Conservation (phyloP, 148 eudicot genomes). For the Chenopodium suecicum region DNA sequence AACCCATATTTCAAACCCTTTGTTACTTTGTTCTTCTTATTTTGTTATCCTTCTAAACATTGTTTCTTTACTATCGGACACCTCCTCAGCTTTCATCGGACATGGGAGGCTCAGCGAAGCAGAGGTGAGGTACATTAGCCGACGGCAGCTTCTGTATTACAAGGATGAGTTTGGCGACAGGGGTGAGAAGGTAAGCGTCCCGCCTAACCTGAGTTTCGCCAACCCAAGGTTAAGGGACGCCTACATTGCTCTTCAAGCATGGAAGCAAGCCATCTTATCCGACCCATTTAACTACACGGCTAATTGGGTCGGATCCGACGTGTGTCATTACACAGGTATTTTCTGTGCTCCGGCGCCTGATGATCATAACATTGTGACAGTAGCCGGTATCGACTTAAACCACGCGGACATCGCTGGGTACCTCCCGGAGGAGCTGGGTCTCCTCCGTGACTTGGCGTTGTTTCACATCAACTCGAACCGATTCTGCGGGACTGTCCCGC, state of each 20-base stretch:
- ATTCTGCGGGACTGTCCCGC: conserved; percentile 76
- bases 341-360: conserved; percentile 77
- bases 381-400: conserved; percentile 81
- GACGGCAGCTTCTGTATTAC: conserved; percentile 65
- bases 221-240: conserved; percentile 58
- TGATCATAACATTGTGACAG: conserved; percentile 32
- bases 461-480: conserved; percentile 81
- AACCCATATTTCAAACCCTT: conserved; percentile 9
- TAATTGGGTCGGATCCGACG: conserved; percentile 74
- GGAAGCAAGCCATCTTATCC: conserved; percentile 76
- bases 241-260: conserved; percentile 87
- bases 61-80: background rate
- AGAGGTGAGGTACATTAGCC: conserved; percentile 46
- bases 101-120: conserved; percentile 42
- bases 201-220: conserved; percentile 45
- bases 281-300: conserved; percentile 67
- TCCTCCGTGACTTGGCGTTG: conserved; percentile 60
- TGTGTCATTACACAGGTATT: conserved; percentile 61
- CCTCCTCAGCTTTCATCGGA: background rate
- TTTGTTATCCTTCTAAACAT: too few species aligned
- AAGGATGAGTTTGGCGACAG: conserved; percentile 69
- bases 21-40: background rate
- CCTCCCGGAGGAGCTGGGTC: conserved; percentile 76
- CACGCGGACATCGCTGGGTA: conserved; percentile 90
- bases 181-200: conserved; percentile 51